Evolutionary conservation across 2,329 filamentous ascomycete species (phyloP), one percentile per base, ranked within the genome.

Genomic region (Penicillium sp.): DNA sequence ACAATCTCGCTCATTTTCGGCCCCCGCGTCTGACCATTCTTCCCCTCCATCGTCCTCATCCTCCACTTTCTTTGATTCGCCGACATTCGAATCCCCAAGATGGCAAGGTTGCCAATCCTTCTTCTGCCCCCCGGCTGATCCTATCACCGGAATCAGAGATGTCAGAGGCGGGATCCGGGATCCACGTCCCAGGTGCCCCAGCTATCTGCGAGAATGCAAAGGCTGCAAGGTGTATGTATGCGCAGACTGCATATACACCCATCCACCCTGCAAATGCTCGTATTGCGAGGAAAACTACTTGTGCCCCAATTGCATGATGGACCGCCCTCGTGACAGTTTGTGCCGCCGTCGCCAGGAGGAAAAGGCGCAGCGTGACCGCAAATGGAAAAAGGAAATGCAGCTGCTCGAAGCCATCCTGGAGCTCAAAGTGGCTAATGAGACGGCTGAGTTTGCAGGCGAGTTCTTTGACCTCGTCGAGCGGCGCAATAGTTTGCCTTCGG

Each of bases 61-160:
- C 3, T 69, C 70, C 22, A 58, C 63, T 6, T 64, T 66, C 51
- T 69, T 65, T 52, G 64, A 72, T 43, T 64, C 67, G 24, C 53
- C 67, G 4, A 53, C 35, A 15, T 33, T 64, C n/a, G 66, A 69
- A 32, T 55, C 61, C 6, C 63, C 64, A 7, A 67, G 60, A 48
- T 75, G 73, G 73, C 67, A 69, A 59, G 73, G 73, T 17, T 76
- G 73, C 53, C 70, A 72, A 49, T 72, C 73, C 8, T 72, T 75
- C 53, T 74, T 74, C 56, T 76, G 73, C 49, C 71, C 72, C 1
- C 64, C 48, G 12, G 26, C 24, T 32, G 48, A 47, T 28, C 43
- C 43, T 19, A 42, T 47, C 38, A 47, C 43, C 21, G 43, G 43
- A 26, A 26, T 37, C 37, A 47, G 48, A 37, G 48, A 50, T 41